A percentile compares a stretch with the other conserved stretches of the same genome.
These are phyloP conservation scores for Rhododendron ovatum DNA, from an alignment of 148 eudicot species.

Conservation along the genomic window DNA sequence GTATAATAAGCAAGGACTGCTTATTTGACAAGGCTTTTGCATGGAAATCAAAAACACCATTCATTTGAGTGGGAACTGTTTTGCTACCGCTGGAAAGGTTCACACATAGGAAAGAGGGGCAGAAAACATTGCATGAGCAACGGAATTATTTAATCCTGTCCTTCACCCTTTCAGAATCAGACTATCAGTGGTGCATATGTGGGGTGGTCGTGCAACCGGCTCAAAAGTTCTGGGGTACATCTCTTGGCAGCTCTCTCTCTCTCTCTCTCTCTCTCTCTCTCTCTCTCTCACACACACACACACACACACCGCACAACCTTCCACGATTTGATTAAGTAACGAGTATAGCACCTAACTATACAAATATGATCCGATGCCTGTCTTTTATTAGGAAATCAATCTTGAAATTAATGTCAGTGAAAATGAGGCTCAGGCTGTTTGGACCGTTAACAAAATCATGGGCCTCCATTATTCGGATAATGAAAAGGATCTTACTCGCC, in stretches of 20 bases:
- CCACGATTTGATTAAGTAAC: too few relatives aligned
- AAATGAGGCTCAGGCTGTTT: too few relatives aligned
- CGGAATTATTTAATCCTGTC: background rate
- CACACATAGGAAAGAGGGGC: background rate
- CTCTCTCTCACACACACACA: background rate
- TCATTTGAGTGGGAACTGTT: background rate
- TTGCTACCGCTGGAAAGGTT: background rate
- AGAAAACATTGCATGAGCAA: background rate
- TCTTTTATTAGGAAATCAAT: too few relatives aligned
- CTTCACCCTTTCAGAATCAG: background rate
- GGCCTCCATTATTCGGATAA: too few relatives aligned
- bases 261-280: background rate
- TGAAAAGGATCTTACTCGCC: too few relatives aligned
- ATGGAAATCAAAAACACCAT: slow-evolving; percentile 21
- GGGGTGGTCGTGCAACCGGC: background rate
- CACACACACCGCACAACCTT: too few relatives aligned
- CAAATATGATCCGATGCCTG: too few relatives aligned
- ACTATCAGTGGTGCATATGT: background rate
- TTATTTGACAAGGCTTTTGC: slow-evolving; percentile 30
- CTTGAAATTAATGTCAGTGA: too few relatives aligned
- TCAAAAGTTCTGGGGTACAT: background rate
- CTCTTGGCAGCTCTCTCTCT: background rate
- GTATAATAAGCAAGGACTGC: slow-evolving; percentile 23
- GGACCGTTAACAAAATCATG: too few relatives aligned
- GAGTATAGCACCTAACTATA: too few relatives aligned